A percentile compares a stretch with the other conserved stretches of the same genome.
These are phyloP conservation scores for Cyberlindnera misumaiensis DNA, from an alignment of 805 yeast genomes.

Conservation along the genomic window DNA sequence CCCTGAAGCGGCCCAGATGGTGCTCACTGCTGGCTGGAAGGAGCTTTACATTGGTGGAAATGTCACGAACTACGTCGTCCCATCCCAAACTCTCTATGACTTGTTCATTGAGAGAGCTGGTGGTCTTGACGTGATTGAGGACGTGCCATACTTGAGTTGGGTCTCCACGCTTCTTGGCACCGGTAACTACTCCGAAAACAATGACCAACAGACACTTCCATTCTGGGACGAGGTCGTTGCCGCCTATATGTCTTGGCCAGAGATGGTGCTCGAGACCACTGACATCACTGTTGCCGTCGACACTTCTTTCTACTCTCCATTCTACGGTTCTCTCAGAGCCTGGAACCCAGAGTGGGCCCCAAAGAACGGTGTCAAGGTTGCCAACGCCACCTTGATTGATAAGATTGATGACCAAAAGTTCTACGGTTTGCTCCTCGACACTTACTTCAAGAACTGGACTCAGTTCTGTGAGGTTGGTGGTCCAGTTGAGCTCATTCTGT, in stretches of 20 bases:
- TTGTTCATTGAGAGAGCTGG: slow-evolving; percentile 31
- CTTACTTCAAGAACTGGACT: slow-evolving; percentile 32
- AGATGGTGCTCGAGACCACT: slow-evolving; percentile 25
- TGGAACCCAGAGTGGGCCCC: slow-evolving; percentile 35
- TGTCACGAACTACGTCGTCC: slow-evolving; percentile 34
- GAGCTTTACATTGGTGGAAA: slow-evolving; percentile 34
- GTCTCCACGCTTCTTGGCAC: slow-evolving; percentile 27
- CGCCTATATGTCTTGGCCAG: slow-evolving; percentile 32
- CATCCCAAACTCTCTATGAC: slow-evolving; percentile 32
- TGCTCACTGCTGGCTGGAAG: slow-evolving; percentile 35
- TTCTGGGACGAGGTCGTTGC: slow-evolving; percentile 38
- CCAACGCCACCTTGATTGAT: slow-evolving; percentile 32
- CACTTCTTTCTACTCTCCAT: slow-evolving; percentile 35
- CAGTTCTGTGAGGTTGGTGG: slow-evolving; percentile 26
- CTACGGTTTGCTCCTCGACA: slow-evolving; percentile 27
- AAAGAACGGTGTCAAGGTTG: slow-evolving; percentile 24
- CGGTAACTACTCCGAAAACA: slow-evolving; percentile 29
- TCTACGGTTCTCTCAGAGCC: slow-evolving; percentile 34
- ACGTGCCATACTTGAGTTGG: slow-evolving; percentile 25
- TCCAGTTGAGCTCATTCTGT: slow-evolving; percentile 7
- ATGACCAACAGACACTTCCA: slow-evolving; percentile 32
- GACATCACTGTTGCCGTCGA: slow-evolving; percentile 31
- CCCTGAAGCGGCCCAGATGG: slow-evolving; percentile 40
- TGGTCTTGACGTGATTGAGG: slow-evolving; percentile 22
- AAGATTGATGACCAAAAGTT: slow-evolving; percentile 26